Evolutionary conservation across 345 rosid species (phyloP).

Genomic region (Mangifera indica): DNA sequence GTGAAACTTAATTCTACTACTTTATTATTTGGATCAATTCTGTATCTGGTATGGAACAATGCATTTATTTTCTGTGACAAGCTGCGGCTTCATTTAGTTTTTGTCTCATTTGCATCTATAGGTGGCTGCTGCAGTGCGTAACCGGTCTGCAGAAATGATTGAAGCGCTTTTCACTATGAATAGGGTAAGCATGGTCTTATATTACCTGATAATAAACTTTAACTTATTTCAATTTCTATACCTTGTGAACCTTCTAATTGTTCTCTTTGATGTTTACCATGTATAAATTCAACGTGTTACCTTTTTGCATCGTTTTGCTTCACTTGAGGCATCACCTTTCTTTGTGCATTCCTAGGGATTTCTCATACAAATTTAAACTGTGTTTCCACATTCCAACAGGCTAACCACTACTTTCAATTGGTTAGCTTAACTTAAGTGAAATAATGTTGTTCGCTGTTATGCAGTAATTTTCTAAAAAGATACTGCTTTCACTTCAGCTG

Average conservation of each 20-base stretch:
- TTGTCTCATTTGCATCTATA: slow-evolving; percentile 32
- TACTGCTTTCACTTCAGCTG: not conserved
- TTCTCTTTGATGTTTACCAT: slow-evolving; percentile 1
- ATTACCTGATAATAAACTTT: slow-evolving; percentile 3
- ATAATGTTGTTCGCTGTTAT: not conserved
- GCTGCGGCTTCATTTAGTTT: slow-evolving; percentile 2
- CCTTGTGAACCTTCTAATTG: slow-evolving; percentile 1
- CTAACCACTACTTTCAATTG: not conserved
- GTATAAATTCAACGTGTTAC: not conserved
- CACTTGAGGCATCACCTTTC: not conserved
- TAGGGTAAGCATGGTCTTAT: slow-evolving; percentile 43
- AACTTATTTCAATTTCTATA: not conserved
- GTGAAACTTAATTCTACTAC: not conserved
- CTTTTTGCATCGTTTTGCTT: not conserved
- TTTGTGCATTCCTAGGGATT: not conserved
- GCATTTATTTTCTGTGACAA: not conserved
- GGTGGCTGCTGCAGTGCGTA: slow-evolving; percentile 57
- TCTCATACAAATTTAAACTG: not conserved
- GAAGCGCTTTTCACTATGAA: slow-evolving; percentile 79
- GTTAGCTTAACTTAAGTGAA: not conserved
- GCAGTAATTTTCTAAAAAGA: not conserved
- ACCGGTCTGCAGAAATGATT: slow-evolving; percentile 70
- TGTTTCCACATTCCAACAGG: not conserved
- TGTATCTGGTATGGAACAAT: slow-evolving; percentile 10
- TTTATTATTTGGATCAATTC: not conserved